phyloP scores from a whole-genome alignment of 164 flowering plant species.

The Taxillus chinensis region DNA sequence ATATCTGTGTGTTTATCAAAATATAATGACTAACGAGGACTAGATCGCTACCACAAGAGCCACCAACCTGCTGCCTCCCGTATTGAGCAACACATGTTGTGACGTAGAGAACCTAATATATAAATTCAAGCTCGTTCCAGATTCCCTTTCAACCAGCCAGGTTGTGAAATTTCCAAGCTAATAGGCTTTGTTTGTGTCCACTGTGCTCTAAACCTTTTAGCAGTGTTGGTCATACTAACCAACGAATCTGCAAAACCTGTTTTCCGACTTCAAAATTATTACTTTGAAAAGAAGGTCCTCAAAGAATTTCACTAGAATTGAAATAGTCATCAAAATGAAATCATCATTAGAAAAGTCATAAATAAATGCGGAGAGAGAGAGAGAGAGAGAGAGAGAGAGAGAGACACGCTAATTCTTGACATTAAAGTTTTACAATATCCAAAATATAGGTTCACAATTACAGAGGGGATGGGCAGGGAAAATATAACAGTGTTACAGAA shows the following conservation, averaged over 20 bases:
- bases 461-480: too few relatives aligned
- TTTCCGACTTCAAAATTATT: neutral
- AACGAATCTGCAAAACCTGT: slow-evolving; percentile 7
- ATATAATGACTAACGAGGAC: too few relatives aligned
- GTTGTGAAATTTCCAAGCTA: too few relatives aligned
- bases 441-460: too few relatives aligned
- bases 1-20: too few relatives aligned
- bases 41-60: too few relatives aligned
- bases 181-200: neutral
- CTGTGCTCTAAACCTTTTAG: neutral
- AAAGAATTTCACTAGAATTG: slow-evolving; percentile 4
- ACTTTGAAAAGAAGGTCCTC: slow-evolving; percentile 11
- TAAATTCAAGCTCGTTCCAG: too few relatives aligned
- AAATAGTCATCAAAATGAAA: slow-evolving; percentile 20
- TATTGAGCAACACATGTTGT: too few relatives aligned
- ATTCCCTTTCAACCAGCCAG: too few relatives aligned
- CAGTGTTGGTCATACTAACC: slow-evolving; percentile 17
- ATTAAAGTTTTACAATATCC: slow-evolving; percentile 10
- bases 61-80: too few relatives aligned
- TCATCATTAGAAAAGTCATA: slow-evolving; percentile 9
- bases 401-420: slow-evolving; percentile 16
- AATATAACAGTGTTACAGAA: neutral
- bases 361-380: slow-evolving; percentile 2
- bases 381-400: slow-evolving; percentile 1
- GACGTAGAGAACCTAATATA: too few relatives aligned